Percentiles rank a stretch among this genome's conserved stretches.
Evolutionary conservation across 768 basidiomycete species (phyloP).

Genomic region (Tylopilus sp.): DNA sequence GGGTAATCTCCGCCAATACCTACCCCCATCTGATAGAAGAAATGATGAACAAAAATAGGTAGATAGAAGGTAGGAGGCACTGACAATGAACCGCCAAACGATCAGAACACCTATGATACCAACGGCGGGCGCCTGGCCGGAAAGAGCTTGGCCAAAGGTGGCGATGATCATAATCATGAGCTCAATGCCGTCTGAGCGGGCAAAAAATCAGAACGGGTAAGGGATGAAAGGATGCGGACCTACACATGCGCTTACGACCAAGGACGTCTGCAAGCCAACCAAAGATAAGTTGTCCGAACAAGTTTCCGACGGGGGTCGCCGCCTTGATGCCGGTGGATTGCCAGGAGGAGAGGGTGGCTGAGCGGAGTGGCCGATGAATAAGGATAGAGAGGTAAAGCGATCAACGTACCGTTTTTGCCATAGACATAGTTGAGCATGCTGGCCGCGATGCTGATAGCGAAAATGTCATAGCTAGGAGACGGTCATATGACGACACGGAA

Average conservation of each 20-base stretch:
- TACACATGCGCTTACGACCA: slow-evolving; percentile 80
- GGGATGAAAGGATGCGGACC: slow-evolving; percentile 22
- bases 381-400: background rate
- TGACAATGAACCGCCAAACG: slow-evolving; percentile 77
- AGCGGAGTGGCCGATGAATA: background rate
- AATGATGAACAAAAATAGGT: background rate
- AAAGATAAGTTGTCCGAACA: slow-evolving; percentile 74
- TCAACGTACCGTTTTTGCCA: slow-evolving; percentile 29
- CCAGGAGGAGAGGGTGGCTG: slow-evolving; percentile 40
- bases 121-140: slow-evolving; percentile 63
- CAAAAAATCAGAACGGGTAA: background rate
- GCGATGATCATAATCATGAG: slow-evolving; percentile 80
- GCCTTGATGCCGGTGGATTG: slow-evolving; percentile 79
- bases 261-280: slow-evolving; percentile 77
- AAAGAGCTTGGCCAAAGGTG: slow-evolving; percentile 77
- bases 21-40: slow-evolving; percentile 53
- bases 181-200: slow-evolving; percentile 41
- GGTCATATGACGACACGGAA: background rate
- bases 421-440: slow-evolving; percentile 86
- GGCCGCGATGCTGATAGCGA: slow-evolving; percentile 84
- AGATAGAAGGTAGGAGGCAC: slow-evolving; percentile 9
- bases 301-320: slow-evolving; percentile 71
- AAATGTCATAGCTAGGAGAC: slow-evolving; percentile 62
- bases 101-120: slow-evolving; percentile 73
- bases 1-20: slow-evolving; percentile 93